Evolutionary conservation across 352 stramenopile genomes (phyloP).

Genomic region (Phytophthora capsici): DNA sequence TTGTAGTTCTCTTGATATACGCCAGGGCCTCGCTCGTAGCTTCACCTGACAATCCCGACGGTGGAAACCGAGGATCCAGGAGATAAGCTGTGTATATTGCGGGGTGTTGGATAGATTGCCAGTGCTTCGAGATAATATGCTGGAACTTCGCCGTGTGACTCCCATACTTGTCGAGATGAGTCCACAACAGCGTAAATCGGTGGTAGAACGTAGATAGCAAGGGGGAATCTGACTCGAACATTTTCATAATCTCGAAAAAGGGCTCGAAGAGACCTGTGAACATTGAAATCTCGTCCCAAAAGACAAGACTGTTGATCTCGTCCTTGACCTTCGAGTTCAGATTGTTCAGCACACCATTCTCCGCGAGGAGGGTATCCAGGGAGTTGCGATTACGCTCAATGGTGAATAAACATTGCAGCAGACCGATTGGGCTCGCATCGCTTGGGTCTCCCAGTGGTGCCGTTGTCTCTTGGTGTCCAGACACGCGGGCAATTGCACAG

Average conservation of each 20-base stretch:
- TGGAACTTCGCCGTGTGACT: constrained; percentile 53
- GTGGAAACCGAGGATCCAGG: constrained; percentile 73
- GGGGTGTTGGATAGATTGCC: constrained; percentile 64
- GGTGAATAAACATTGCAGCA: constrained; percentile 59
- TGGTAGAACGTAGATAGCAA: constrained; percentile 80
- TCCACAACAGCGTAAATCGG: constrained; percentile 70
- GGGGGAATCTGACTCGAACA: constrained; percentile 65
- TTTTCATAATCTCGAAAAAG: constrained; percentile 75
- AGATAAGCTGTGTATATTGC: constrained; percentile 82
- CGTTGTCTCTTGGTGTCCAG: constrained; percentile 49
- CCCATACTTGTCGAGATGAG: constrained; percentile 68
- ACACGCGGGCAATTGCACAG: constrained; percentile 54
- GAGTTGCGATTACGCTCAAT: constrained; percentile 64
- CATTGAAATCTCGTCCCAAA: constrained; percentile 64
- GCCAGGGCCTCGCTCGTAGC: constrained; percentile 61
- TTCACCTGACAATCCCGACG: constrained; percentile 58
- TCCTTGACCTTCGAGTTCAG: constrained; percentile 49
- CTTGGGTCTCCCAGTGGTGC: constrained; percentile 36
- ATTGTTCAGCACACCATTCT: constrained; percentile 48
- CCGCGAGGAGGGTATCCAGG: constrained; percentile 63
- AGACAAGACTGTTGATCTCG: constrained; percentile 50
- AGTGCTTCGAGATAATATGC: constrained; percentile 64
- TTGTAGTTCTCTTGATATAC: constrained; percentile 63
- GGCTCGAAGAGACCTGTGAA: constrained; percentile 66
- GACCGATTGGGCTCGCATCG: constrained; percentile 35